Evolutionary conservation across 768 basidiomycete genomes (phyloP).

Genomic region (Lactarius deliciosus): DNA sequence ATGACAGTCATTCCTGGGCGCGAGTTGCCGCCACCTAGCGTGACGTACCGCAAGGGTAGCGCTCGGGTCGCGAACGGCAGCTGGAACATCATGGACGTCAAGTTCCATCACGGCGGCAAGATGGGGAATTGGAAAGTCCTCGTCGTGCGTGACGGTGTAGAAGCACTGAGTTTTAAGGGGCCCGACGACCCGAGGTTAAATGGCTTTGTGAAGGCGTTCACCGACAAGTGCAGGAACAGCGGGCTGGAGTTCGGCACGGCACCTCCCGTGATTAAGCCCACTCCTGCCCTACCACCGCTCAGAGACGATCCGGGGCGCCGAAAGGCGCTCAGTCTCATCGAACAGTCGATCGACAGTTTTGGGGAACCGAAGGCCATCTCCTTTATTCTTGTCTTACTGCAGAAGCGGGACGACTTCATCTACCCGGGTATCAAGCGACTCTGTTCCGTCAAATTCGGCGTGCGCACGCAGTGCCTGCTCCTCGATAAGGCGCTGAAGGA

Average conservation of each 20-base stretch:
- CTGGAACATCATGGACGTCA: conserved; percentile 77
- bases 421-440: conserved; percentile 82
- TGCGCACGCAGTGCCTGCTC: conserved; percentile 76
- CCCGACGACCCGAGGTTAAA: conserved; percentile 44
- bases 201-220: conserved; percentile 52
- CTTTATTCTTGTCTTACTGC: conserved; percentile 71
- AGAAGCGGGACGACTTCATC: conserved; percentile 66
- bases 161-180: conserved; percentile 39
- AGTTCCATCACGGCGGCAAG: conserved; percentile 56
- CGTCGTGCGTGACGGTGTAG: conserved; percentile 52
- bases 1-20: conserved; percentile 69
- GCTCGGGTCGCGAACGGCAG: conserved; percentile 53
- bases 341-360: conserved; percentile 31
- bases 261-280: conserved; percentile 41
- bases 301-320: conserved; percentile 41
- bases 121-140: conserved; percentile 67
- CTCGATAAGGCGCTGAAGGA: conserved; percentile 58
- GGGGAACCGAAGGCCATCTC: conserved; percentile 44
- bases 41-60: conserved; percentile 53
- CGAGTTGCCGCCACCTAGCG: conserved; percentile 55
- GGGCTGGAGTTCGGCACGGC: conserved; percentile 53
- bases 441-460: conserved; percentile 69
- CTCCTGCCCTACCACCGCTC: conserved; percentile 37
- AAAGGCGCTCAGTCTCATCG: conserved; percentile 45
- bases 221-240: conserved; percentile 51